Percentiles rank a stretch among this genome's conserved stretches.
These are phyloP conservation scores for Oryza officinalis DNA, from an alignment of 176 grass and related monocot genomes.

Conservation along the genomic window DNA sequence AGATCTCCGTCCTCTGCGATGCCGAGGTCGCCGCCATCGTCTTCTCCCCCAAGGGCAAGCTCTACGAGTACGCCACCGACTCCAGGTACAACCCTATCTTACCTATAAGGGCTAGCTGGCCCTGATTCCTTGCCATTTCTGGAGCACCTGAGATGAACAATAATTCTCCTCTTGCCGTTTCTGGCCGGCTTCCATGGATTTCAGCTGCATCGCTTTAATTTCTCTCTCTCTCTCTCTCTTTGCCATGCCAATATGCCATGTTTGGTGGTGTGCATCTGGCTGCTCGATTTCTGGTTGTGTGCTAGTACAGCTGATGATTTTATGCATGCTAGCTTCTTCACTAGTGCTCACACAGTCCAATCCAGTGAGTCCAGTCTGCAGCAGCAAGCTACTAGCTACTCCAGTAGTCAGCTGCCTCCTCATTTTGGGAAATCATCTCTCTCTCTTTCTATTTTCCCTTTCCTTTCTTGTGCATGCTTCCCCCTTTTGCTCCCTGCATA, in stretches of 20 bases:
- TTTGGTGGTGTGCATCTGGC: neutral
- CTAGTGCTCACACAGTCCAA: neutral
- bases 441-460: neutral
- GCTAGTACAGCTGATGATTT: conserved; percentile 24
- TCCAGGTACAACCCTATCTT: too few relatives aligned
- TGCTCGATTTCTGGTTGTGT: neutral
- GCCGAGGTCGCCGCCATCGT: conserved; percentile 73
- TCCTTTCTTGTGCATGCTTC: conserved; percentile 25
- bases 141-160: neutral
- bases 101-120: too few relatives aligned
- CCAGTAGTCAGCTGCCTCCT: conserved; percentile 13
- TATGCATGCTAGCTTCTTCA: neutral
- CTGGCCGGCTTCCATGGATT: neutral
- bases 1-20: conserved; percentile 86
- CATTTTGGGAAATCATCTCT: conserved; percentile 37
- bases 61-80: conserved; percentile 77
- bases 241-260: too few relatives aligned
- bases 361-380: neutral
- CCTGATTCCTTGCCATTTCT: neutral
- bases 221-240: conserved; percentile 19
- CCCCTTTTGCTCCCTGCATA: neutral
- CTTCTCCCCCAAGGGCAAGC: conserved; percentile 82
- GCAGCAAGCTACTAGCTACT: neutral
- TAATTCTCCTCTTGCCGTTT: conserved; percentile 13
- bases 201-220: neutral